Evolutionary conservation across 2,329 filamentous ascomycete genomes (phyloP), one percentile per base, ranked within the genome.

Genomic region (Verticillium longisporum): DNA sequence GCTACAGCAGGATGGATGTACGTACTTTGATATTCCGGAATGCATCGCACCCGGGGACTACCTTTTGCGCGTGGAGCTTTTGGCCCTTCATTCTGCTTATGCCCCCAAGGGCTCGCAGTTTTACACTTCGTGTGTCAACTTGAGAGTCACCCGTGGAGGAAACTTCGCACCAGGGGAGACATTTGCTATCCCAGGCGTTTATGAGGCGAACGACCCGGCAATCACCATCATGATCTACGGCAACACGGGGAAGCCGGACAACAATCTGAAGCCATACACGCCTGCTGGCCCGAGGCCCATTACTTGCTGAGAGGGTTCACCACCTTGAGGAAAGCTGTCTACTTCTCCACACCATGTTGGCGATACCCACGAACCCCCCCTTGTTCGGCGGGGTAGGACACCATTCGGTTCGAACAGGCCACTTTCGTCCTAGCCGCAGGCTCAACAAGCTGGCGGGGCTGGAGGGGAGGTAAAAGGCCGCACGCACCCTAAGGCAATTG

Each of bases 51-150:
- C 80, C 1, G 83, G 82, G 54, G 75, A 84, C 57, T 85, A 85
- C 65, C 77, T 85, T 33, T 72, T 86, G 68, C 77, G 82, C 54
- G 78, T 81, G 33, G 82, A 85, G 73, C 74, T 80, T 36, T 75
- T 84, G 53, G 81, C 81, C 6, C 73, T 84, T 55, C 81, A 85
- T 71, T 77, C 78, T 18, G 81, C 81, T 15, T 70, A 71, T 11
- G 70, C 76, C 36, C 62, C 68, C 38, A 69, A 73, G 59, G 78
- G 80, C n/a, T 78, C 80, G 33, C 80, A 83, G 70, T 80, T 80
- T 69, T 83, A 83, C 69, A 78, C 77, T 61, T 78, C 80, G 59
- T 83, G 85, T 68, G 75, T 84, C 67, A 86, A 87, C 74, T 70
- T 88, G 62, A 76, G 83, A 65, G 75, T 87, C 59, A 81, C 61